Evolutionary conservation across 2,329 filamentous ascomycete genomes (phyloP).

Genomic region (Colletotrichum cuscutae): DNA sequence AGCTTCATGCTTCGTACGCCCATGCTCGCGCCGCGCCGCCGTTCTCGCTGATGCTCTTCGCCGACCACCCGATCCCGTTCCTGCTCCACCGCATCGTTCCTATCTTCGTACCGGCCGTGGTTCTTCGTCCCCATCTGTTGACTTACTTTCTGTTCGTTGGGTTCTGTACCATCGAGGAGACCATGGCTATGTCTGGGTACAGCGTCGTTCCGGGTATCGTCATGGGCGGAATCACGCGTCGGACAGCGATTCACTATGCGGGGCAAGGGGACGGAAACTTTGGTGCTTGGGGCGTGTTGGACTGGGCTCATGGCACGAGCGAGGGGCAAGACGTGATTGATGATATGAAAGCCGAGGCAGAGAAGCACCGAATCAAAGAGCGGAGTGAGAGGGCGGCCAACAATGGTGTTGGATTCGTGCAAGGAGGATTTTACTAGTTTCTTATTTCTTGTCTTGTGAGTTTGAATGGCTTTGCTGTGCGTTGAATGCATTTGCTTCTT

Average conservation of each 20-base stretch:
- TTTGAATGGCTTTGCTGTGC: background rate
- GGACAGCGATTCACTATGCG: constrained; percentile 64
- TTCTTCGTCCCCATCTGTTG: constrained; percentile 77
- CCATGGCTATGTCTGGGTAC: constrained; percentile 75
- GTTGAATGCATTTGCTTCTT: constrained; percentile 16
- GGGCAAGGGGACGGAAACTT: constrained; percentile 68
- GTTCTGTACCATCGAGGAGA: constrained; percentile 73
- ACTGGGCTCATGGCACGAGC: constrained; percentile 69
- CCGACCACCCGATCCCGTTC: constrained; percentile 75
- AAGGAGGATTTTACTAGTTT: constrained; percentile 12
- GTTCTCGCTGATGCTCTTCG: constrained; percentile 71
- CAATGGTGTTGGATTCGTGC: constrained; percentile 45
- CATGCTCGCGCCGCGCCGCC: constrained; percentile 66
- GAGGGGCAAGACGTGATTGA: constrained; percentile 62
- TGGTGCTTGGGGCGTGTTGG: constrained; percentile 69
- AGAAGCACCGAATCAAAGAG: constrained; percentile 64
- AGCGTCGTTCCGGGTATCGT: constrained; percentile 64
- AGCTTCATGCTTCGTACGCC: constrained; percentile 55
- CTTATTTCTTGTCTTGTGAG: background rate
- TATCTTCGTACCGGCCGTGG: constrained; percentile 70
- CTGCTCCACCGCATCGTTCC: constrained; percentile 73
- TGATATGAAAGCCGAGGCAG: constrained; percentile 64
- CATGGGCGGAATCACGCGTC: constrained; percentile 60
- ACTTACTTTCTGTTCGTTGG: constrained; percentile 75
- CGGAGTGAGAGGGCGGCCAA: constrained; percentile 46